Base-by-base conservation (phyloP, 2,329 filamentous ascomycete genomes). In the Samsoniella hepiali region DNA sequence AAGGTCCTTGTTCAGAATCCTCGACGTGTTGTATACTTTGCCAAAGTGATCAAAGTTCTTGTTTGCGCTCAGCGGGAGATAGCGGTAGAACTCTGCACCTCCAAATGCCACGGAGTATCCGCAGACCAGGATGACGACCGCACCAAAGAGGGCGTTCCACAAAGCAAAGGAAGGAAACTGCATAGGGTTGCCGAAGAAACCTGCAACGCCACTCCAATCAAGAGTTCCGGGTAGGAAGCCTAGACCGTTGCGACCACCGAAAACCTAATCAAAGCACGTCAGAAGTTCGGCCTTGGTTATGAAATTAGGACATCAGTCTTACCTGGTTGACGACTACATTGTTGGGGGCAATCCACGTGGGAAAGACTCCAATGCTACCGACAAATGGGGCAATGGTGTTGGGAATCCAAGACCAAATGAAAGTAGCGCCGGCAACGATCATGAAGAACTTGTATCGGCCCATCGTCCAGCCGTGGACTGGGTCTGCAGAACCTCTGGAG, bases 371-470 rank as follows among this genome's bases (percentile, higher is more conserved):
- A 69, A 88, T 87, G 34, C 82, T 78, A 55, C 80, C 82, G 5
- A 88, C 75, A 59, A 83, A 84, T 34, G 84, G 83, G 36, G 82
- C 84, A 29, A 89, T 81, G 59, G 82, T 82, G 5, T 82, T 82
- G 0, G 85, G 84, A 65, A 86, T 77, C 79, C 81, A 85, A 67
- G 85, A 82, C 82, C 83, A 86, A 34, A 77, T 67, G 67, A 86
- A 88, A 3, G 80, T 80, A 3, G 72, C 77, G 11, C 74, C 66
- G 65, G 83, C 78, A 34, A 83, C 77, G 63, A 81, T 78, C 42
- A 85, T 71, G 72, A 88, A 89, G 71, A 82, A 83, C 63, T 77
- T 77, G 68, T 85, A 86, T 50, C 84, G 80, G 17, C 81, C 79
- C 45, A 88, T 81, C 29, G 69, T 79, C 86, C 86, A 88, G 34